Evolutionary conservation across 352 stramenopile genomes (phyloP).

Genomic region (Phytophthora colocasiae): DNA sequence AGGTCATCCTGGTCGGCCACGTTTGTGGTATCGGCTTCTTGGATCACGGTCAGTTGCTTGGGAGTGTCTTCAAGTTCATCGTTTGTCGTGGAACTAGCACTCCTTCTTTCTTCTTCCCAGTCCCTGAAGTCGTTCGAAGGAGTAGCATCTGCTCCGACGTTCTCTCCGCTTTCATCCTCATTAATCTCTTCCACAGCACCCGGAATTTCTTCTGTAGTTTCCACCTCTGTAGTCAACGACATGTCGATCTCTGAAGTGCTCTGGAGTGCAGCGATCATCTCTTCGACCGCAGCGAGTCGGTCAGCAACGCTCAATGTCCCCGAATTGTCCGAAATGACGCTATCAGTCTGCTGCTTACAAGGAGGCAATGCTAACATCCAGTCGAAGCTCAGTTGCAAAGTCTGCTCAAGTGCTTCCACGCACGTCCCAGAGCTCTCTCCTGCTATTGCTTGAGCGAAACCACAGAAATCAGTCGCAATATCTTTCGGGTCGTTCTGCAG

Average conservation of each 20-base stretch:
- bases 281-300: conserved; percentile 26
- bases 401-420: conserved; percentile 15
- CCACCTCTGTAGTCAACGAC: background rate
- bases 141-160: background rate
- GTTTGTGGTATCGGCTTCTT: background rate
- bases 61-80: background rate
- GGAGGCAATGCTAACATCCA: conserved; percentile 46
- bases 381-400: conserved; percentile 41
- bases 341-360: conserved; percentile 21
- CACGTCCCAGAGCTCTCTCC: conserved; percentile 13
- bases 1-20: background rate
- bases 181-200: conserved; percentile 8
- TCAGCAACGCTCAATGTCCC: conserved; percentile 12
- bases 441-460: conserved; percentile 24
- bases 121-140: background rate
- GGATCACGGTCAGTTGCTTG: background rate
- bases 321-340: background rate
- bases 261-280: conserved; percentile 33
- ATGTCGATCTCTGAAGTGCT: background rate
- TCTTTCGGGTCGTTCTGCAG: conserved; percentile 42
- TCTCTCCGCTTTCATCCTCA: background rate
- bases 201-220: background rate
- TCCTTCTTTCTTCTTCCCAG: background rate
- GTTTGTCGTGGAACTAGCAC: background rate
- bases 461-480: conserved; percentile 55